Evolutionary conservation across 169 alveolate genomes (phyloP), one percentile per base, ranked within the genome.

Genomic region (Theileria annulata): DNA sequence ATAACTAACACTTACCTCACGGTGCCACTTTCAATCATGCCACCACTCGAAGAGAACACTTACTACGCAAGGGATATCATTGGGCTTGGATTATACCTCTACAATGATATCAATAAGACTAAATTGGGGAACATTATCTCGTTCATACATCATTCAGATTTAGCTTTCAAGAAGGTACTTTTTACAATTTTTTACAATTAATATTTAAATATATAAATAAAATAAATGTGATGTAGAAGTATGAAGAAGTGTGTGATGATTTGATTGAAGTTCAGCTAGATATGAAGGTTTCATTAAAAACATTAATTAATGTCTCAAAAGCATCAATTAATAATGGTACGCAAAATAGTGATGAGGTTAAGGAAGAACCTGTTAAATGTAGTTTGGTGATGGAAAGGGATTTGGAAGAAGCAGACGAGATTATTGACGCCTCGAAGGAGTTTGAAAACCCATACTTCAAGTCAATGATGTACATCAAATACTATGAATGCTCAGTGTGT

Each of bases 251-350:
- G 19, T 49, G 80, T 10, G 89, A 82, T 47, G 89, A 82, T 33
- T 75, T 82, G 54, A 37, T 82, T 9, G 89, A 82, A 30, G 80
- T 82, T 33, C 85, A 82, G 71, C 48, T 82, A 73, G 89, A 82
- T 21, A 68, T 82, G 25, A 47, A 60, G 48, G 62, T 82, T 19
- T 82, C 89, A 1, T 49, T 82, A 28, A 12, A 62, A 37, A 75
- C 85, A 21, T 48, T 82, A 37, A 2, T 68, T 28, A 2, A 79
- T 15, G 62, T 77, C 30, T 75, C 86, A 9, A 69, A 48, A 33
- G 48, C 47, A 10, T 19, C 73, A 0, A 25, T 17, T 6, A 75
- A 82, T 15, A 31, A 19, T 21, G n/a, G 13, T 8, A 64, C 60
- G 5, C 81, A 77, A 3, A 35, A 30, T 15, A 62, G 31, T 17